Evolutionary conservation across 164 flowering plant genomes (phyloP), one percentile per base, ranked within the genome.

Genomic region (Protea cynaroides): DNA sequence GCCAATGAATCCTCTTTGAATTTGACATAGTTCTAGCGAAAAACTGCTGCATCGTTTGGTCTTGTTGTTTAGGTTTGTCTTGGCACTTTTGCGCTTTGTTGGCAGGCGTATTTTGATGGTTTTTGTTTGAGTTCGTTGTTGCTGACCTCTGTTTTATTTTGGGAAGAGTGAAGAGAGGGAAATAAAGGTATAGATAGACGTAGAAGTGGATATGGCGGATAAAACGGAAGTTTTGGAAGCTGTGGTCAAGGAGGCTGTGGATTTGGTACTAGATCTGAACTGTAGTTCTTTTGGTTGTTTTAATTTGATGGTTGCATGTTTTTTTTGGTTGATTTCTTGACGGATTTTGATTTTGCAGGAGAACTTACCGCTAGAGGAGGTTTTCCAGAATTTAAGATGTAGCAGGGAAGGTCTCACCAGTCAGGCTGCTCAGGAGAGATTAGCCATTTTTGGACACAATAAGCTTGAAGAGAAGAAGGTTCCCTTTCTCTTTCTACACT

Each of bases 381-480:
- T 90, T 23, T 82, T 90, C 74, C 88, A 83, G 78, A 84, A 78
- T 72, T 69, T 90, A 72, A 82, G 84, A 84, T 86, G 93, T 77
- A 76, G 76, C 71, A 80, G 43, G 64, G 84, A 83, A 12, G 96
- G 96, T 59, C 87, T 90, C 21, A 76, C 83, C 5, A 56, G 74
- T 53, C 64, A 66, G 34, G 81, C 76, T 74, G 94, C 87, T 73
- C 78, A 80, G 68, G 82, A 83, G 69, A 81, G 96, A 57, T 71
- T 90, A 14, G 59, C 58, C 53, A 75, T 86, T 53, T 86, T 87
- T 71, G 96, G 96, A 0, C 74, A 84, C 77, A 87, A 89, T 73
- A 89, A 84, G 81, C 89, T 90, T 61, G 96, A 90, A 69, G 96
- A 90, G 79, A 87, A 90, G 72, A 74, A 74, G 86, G 93, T 70